phyloP scores from a whole-genome alignment of 2,329 filamentous ascomycete genomes.

The Fusarium cyanostomum region DNA sequence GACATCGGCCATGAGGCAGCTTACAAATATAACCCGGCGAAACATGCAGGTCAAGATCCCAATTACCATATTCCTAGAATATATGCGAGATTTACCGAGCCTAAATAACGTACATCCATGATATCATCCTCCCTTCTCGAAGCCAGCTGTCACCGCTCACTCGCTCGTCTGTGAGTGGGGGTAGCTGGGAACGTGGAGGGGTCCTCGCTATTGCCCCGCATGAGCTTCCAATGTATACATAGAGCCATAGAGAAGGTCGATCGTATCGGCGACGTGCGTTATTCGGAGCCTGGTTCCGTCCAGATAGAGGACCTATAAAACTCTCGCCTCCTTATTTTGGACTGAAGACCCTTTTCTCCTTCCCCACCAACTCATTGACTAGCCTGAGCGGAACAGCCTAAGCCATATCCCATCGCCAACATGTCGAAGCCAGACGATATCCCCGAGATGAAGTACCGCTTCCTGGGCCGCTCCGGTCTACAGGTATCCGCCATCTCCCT shows the following conservation, averaged over 20 bases:
- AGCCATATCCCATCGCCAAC: constrained; percentile 20
- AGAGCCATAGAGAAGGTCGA: not conserved
- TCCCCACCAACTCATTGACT: not conserved
- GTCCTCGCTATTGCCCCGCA: constrained; percentile 21
- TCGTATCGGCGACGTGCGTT: not conserved
- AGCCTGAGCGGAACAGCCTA: not conserved
- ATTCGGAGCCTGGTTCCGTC: not conserved
- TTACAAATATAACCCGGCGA: no score
- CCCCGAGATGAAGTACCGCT: constrained; percentile 74
- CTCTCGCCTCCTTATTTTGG: not conserved
- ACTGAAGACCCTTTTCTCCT: not conserved
- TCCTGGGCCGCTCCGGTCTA: constrained; percentile 75
- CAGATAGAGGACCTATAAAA: constrained; percentile 13
- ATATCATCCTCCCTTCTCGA: not conserved
- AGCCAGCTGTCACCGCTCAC: not conserved
- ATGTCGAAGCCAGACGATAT: constrained; percentile 55
- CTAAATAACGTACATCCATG: not conserved
- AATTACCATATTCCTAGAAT: no score
- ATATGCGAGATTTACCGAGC: no score
- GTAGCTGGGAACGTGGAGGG: constrained; percentile 4
- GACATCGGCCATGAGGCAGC: no score
- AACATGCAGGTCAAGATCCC: no score
- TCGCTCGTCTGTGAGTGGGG: not conserved
- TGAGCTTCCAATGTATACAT: constrained; percentile 13
- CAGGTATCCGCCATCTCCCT: constrained; percentile 79